A percentile compares a stretch with the other conserved stretches of the same genome.
These are phyloP conservation scores for Aspergillus amoenus DNA, from an alignment of 2,329 filamentous ascomycete species.

Conservation along the genomic window DNA sequence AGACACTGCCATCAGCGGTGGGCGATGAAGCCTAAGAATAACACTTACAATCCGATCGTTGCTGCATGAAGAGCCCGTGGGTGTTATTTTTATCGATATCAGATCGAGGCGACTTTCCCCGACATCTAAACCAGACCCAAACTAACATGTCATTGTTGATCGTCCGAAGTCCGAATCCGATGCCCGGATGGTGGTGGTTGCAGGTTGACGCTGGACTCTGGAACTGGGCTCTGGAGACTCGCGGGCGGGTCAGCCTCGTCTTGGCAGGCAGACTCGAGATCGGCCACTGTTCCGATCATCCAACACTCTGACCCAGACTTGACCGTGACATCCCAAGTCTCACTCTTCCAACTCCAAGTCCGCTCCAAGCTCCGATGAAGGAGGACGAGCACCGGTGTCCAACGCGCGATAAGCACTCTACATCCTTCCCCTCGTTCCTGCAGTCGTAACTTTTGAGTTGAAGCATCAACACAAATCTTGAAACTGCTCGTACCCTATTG, in stretches of 20 bases:
- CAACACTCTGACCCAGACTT: background rate
- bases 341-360: background rate
- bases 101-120: background rate
- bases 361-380: background rate
- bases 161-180: too few relatives aligned
- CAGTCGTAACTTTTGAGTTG: background rate
- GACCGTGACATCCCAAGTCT: background rate
- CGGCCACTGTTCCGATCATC: constrained; percentile 1
- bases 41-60: background rate
- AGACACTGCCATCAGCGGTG: background rate
- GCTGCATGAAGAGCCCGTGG: background rate
- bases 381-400: background rate
- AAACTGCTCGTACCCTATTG: background rate
- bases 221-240: too few relatives aligned
- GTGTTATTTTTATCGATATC: constrained; percentile 1
- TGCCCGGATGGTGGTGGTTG: too few relatives aligned
- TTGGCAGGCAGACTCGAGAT: constrained; percentile 9
- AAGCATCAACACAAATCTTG: background rate
- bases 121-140: background rate
- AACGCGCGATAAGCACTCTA: constrained; percentile 7
- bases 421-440: constrained; percentile 6
- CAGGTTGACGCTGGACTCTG: too few relatives aligned
- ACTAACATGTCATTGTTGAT: too few relatives aligned
- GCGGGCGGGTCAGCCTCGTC: constrained; percentile 6
- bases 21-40: constrained; percentile 4